Conservation (phyloP, 192 early-diverging fungal genomes). For the Geranomyces michiganensis region DNA sequence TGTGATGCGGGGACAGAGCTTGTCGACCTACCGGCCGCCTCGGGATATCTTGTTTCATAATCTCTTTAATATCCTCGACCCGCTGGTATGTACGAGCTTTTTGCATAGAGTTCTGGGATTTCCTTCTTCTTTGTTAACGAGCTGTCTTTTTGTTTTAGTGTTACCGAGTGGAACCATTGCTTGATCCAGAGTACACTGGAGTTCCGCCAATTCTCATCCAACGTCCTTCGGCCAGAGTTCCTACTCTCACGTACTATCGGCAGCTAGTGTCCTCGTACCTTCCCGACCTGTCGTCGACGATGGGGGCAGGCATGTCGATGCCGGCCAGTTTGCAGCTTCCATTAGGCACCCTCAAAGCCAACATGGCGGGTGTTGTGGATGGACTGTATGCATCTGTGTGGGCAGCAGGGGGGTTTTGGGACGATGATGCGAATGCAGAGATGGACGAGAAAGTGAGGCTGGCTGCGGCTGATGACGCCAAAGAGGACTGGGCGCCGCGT, state of each 20-base stretch:
- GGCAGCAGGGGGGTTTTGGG: conserved; percentile 34
- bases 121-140: no score
- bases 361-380: conserved; percentile 10
- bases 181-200: conserved; percentile 42
- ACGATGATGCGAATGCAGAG: conserved; percentile 1
- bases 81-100: conserved; percentile 36
- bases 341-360: neutral
- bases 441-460: neutral
- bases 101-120: neutral
- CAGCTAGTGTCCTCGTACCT: conserved; percentile 46
- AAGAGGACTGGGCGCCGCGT: conserved; percentile 8
- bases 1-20: conserved; percentile 48
- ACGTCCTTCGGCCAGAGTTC: conserved; percentile 34
- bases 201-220: conserved; percentile 51
- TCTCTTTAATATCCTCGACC: conserved; percentile 56
- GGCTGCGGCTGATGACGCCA: conserved; percentile 13
- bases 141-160: conserved; percentile 24
- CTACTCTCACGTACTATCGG: conserved; percentile 45
- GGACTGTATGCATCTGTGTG: conserved; percentile 16
- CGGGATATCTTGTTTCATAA: conserved; percentile 44
- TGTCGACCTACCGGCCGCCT: conserved; percentile 36
- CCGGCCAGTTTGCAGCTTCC: conserved; percentile 21
- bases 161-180: conserved; percentile 52
- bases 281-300: conserved; percentile 28
- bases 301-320: conserved; percentile 18